Base-by-base conservation (phyloP, 352 stramenopile genomes). In the Globisporangium echinulatum region DNA sequence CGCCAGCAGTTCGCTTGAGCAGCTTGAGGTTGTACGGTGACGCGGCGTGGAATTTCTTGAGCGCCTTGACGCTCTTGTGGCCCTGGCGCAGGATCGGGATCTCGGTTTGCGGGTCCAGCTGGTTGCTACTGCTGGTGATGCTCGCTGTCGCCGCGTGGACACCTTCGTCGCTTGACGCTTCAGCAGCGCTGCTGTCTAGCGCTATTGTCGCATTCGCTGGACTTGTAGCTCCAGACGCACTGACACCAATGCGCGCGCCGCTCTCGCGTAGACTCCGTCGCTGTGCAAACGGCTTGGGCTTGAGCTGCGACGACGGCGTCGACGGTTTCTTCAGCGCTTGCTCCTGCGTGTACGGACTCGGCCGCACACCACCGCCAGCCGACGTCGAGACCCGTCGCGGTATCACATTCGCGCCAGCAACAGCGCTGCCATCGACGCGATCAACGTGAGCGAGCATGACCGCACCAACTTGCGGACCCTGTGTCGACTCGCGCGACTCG, bases 221-320 rank as follows among this genome's bases (percentile, higher is more conserved):
- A 25, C 25, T 2, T 25, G 25, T 25, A 25, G 25, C 39, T n/a
- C 42, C 42, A 98, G 72, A 9, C 94, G 79, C 72, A 98, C 96
- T 5, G 98, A 67, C 56, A 97, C 92, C 2, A 71, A 61, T 56
- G 79, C 7, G 14, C 15, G 68, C 3, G 67, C 85, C 46, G 69
- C 64, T 52, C 96, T 82, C 66, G 95, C 97, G 64, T 95, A 98
- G 25, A 42, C 44, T 58, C 19, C 58, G 47, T 4, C 25, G 43
- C n/a, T 58, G 53, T n/a, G 39, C 46, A 25, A 63, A 63, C 11
- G 52, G 43, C 33, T 49, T 58, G 4, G 52, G 13, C 39, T 54
- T 63, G 2, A 53, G 48, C 11, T 43, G 37, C 13, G 54, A 43
- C 15, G 17, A 59, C 15, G 43, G 59, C n/a, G 54, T 52, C 44